These are phyloP conservation scores for Cetraspora pellucida DNA, from an alignment of 192 early-diverging fungal genomes.

Conservation along the genomic window DNA sequence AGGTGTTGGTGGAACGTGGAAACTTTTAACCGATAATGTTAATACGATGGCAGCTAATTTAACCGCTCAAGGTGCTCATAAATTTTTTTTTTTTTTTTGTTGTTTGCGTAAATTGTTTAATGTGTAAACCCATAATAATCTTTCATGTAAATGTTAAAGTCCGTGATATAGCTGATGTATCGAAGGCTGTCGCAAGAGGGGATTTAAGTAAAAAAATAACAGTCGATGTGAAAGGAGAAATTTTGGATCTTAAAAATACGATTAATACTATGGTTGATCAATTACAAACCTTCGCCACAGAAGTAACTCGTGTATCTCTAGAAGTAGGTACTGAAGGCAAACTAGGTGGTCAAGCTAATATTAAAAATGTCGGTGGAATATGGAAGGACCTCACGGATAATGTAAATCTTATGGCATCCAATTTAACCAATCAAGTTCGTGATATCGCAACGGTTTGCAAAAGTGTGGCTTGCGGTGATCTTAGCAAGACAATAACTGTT, in stretches of 20 bases:
- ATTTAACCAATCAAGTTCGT: conserved; percentile 63
- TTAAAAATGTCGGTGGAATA: conserved; percentile 59
- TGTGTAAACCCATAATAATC: neutral
- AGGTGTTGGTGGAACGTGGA: conserved; percentile 58
- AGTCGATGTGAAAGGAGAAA: conserved; percentile 64
- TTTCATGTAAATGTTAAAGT: conserved; percentile 38
- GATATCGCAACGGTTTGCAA: conserved; percentile 61
- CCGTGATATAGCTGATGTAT: conserved; percentile 62
- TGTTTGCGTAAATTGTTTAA: neutral
- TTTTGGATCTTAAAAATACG: conserved; percentile 63
- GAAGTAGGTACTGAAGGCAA: conserved; percentile 72
- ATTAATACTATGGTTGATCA: conserved; percentile 70
- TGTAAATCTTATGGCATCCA: conserved; percentile 65
- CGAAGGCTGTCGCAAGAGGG: conserved; percentile 64
- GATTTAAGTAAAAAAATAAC: conserved; percentile 59
- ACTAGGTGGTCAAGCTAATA: conserved; percentile 65
- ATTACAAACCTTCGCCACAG: conserved; percentile 55
- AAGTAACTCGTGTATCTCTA: conserved; percentile 67
- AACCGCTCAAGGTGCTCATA: conserved; percentile 59
- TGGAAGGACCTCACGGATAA: conserved; percentile 67
- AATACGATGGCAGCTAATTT: conserved; percentile 65
- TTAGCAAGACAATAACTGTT: conserved; percentile 52
- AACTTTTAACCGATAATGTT: conserved; percentile 60
- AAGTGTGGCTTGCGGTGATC: conserved; percentile 59
- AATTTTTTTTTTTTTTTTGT: neutral